A percentile compares a stretch with the other conserved stretches of the same genome.
These are phyloP conservation scores for Vaccinium darrowii DNA, from an alignment of 148 eudicot genomes.

Conservation along the genomic window DNA sequence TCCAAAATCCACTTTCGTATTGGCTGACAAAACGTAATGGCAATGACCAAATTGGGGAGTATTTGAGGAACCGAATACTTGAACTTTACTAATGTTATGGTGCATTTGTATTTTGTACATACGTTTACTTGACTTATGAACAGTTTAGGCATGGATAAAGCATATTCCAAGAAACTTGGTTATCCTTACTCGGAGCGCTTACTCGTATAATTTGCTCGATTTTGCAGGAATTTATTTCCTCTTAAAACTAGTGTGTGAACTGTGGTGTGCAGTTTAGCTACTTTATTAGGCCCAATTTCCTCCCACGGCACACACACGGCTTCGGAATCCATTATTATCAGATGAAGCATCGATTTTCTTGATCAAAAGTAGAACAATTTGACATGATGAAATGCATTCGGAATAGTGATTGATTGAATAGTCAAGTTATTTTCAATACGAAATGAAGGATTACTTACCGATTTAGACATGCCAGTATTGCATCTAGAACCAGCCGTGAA, in stretches of 20 bases:
- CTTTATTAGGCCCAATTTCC: neutral
- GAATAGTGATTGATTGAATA: slow-evolving; percentile 17
- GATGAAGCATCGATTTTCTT: neutral
- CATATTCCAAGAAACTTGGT: neutral
- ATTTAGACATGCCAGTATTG: slow-evolving; percentile 3
- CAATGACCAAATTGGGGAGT: neutral
- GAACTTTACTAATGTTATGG: no score
- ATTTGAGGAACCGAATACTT: neutral
- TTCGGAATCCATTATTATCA: neutral
- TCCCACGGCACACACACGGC: neutral
- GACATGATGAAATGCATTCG: neutral
- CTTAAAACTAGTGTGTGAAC: neutral
- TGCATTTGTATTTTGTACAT: slow-evolving; percentile 6
- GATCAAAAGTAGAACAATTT: neutral
- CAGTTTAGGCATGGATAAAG: neutral
- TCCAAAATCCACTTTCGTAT: neutral
- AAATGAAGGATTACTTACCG: neutral
- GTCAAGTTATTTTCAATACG: neutral
- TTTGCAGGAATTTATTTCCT: neutral
- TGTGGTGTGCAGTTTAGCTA: neutral
- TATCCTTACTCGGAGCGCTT: neutral
- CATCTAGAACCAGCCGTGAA: slow-evolving; percentile 16
- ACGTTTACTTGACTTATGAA: neutral
- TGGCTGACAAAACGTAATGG: neutral
- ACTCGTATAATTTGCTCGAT: neutral